phyloP scores from a whole-genome alignment of 2,329 filamentous ascomycete species.

The Fusarium palustre region DNA sequence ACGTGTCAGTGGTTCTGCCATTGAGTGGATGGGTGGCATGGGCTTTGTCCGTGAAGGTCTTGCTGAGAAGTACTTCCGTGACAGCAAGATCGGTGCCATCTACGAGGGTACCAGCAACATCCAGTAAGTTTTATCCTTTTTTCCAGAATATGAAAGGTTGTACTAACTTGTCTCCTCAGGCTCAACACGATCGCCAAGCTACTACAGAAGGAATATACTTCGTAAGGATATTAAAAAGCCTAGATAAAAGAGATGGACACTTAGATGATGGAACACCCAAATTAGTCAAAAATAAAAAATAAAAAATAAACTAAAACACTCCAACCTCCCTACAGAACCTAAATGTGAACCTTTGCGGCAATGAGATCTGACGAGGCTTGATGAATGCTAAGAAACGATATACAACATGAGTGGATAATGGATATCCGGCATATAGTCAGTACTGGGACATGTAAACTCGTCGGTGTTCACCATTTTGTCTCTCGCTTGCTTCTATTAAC shows the following conservation, averaged over 20 bases:
- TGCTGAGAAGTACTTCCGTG: constrained; percentile 97
- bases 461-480: constrained; percentile 3
- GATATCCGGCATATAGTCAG: background rate
- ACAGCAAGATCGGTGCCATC: constrained; percentile 98
- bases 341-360: background rate
- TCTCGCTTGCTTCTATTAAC: constrained; percentile 43
- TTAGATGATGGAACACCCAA: constrained; percentile 20
- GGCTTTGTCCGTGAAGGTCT: constrained; percentile 96
- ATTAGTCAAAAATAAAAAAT: constrained; percentile 36
- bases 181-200: constrained; percentile 73
- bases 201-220: constrained; percentile 71
- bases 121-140: constrained; percentile 61
- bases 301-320: constrained; percentile 29
- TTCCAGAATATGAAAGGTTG: background rate
- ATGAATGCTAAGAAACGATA: background rate
- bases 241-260: constrained; percentile 19
- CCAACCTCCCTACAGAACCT: background rate
- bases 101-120: constrained; percentile 92
- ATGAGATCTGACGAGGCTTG: background rate
- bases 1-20: constrained; percentile 83
- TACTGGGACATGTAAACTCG: background rate
- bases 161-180: constrained; percentile 51
- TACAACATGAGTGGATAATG: background rate
- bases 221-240: constrained; percentile 42
- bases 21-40: constrained; percentile 99